Percentiles rank a stretch among this genome's conserved stretches.
Conservation (phyloP, 164 flowering plant genomes). For the Dillenia turbinata region DNA sequence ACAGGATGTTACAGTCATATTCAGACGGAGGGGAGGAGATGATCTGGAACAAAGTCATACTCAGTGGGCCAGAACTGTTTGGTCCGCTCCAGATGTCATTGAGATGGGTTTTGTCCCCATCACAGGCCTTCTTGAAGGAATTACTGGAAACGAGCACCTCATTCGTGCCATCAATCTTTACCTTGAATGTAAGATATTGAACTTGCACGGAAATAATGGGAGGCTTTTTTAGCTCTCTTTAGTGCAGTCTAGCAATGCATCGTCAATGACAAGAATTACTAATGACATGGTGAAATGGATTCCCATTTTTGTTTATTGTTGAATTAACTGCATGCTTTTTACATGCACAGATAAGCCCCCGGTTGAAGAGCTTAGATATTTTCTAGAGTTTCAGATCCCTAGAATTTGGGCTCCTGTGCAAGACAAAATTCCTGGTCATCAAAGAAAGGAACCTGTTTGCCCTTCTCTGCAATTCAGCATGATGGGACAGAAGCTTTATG, state of each 20-base stretch:
- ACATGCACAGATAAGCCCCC: constrained; percentile 72
- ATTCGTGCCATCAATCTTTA: constrained; percentile 61
- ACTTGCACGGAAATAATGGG: not conserved
- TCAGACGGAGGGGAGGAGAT: constrained; percentile 85
- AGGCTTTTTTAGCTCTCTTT: too few species aligned
- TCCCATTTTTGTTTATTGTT: too few species aligned
- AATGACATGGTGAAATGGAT: too few species aligned
- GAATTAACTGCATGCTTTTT: too few species aligned
- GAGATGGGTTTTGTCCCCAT: constrained; percentile 73
- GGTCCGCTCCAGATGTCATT: constrained; percentile 70
- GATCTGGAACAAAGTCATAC: constrained; percentile 68
- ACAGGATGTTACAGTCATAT: constrained; percentile 84
- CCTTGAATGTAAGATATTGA: constrained; percentile 56
- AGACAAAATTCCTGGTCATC: constrained; percentile 50
- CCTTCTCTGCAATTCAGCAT: constrained; percentile 79
- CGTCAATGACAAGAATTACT: too few species aligned
- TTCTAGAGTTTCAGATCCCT: constrained; percentile 80
- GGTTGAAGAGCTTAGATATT: constrained; percentile 74
- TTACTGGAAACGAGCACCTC: constrained; percentile 54
- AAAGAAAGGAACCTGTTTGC: constrained; percentile 82
- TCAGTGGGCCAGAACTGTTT: constrained; percentile 61
- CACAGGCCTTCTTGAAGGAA: constrained; percentile 54
- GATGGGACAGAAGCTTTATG: constrained; percentile 86
- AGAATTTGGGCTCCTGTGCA: constrained; percentile 74
- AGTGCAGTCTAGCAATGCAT: too few species aligned